Percentiles rank a stretch among this genome's conserved stretches.
Evolutionary conservation across 768 basidiomycete genomes (phyloP).

Genomic region (Boletus eberwhitei): DNA sequence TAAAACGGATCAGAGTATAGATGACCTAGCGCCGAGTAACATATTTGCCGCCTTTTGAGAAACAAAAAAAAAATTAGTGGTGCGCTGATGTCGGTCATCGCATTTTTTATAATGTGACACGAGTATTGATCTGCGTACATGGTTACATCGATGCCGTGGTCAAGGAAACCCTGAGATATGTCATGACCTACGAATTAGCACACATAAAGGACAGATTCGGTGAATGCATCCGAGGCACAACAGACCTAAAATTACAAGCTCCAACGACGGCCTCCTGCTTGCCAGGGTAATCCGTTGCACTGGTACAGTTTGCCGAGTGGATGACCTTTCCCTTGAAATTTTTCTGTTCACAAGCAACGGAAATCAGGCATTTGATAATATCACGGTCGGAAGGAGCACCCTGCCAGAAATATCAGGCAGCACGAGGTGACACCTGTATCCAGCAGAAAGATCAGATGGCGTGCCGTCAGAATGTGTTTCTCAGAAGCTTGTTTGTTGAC

Average conservation of each 20-base stretch:
- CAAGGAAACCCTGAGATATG: constrained; percentile 29
- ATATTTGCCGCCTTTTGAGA: neutral
- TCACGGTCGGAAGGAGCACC: neutral
- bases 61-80: neutral
- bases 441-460: constrained; percentile 51
- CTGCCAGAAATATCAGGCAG: constrained; percentile 35
- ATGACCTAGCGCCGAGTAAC: constrained; percentile 5
- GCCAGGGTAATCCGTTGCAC: constrained; percentile 45
- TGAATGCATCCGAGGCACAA: neutral
- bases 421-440: constrained; percentile 40
- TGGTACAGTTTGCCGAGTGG: constrained; percentile 47
- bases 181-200: constrained; percentile 22
- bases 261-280: constrained; percentile 62
- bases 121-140: constrained; percentile 12
- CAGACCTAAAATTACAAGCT: constrained; percentile 51
- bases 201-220: neutral
- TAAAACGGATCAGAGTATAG: neutral
- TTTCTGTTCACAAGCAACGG: constrained; percentile 26
- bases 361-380: neutral
- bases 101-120: no score
- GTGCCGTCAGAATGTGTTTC: constrained; percentile 35
- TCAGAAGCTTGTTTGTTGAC: constrained; percentile 30
- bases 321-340: constrained; percentile 45
- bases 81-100: constrained; percentile 1
- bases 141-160: constrained; percentile 20